These are phyloP conservation scores for Marasmius sp. DNA, from an alignment of 1,284 basidiomycete species.

Conservation along the genomic window DNA sequence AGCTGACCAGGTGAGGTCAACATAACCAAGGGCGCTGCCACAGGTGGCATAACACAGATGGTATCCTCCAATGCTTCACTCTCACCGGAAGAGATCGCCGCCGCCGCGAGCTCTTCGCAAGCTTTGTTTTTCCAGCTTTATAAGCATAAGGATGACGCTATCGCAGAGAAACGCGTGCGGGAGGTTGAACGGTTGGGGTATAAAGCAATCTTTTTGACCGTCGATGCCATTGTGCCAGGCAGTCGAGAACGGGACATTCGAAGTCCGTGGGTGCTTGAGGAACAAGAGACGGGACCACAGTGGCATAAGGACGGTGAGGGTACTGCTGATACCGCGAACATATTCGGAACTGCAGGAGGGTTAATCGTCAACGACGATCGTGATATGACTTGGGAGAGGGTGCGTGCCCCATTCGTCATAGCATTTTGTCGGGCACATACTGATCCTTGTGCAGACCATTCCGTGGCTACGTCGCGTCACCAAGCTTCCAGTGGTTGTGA, in stretches of 20 bases:
- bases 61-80: constrained; percentile 87
- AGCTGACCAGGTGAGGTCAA: constrained; percentile 71
- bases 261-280: constrained; percentile 62
- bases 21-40: constrained; percentile 75
- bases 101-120: constrained; percentile 58
- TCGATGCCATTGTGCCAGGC: constrained; percentile 85
- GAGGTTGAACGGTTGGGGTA: constrained; percentile 75
- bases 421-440: neutral
- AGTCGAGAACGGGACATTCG: constrained; percentile 83
- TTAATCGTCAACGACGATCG: constrained; percentile 62
- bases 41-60: constrained; percentile 81
- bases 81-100: constrained; percentile 71
- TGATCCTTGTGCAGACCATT: constrained; percentile 50
- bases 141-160: constrained; percentile 72
- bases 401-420: constrained; percentile 17
- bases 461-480: constrained; percentile 78
- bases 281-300: constrained; percentile 49
- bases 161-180: constrained; percentile 71
- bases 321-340: constrained; percentile 27
- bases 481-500: constrained; percentile 81
- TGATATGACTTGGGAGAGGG: constrained; percentile 75
- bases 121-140: constrained; percentile 87
- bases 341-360: constrained; percentile 66
- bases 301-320: constrained; percentile 36
- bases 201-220: constrained; percentile 88